phyloP scores from a whole-genome alignment of 2,329 filamentous ascomycete species.

The Apiospora rasikravindrae region DNA sequence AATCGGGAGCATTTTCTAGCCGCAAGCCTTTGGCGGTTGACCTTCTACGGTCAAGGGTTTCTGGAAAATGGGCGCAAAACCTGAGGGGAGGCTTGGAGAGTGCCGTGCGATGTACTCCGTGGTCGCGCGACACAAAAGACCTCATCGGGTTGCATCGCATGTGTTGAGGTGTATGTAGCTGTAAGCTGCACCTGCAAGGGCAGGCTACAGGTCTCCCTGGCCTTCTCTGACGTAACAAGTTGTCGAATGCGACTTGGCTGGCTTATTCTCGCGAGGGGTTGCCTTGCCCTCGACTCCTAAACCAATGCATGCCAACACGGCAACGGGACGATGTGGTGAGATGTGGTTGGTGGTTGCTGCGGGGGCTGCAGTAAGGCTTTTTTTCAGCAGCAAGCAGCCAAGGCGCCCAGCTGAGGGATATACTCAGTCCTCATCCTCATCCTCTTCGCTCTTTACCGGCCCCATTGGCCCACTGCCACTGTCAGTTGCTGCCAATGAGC shows the following conservation, averaged over 20 bases:
- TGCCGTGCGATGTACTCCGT: background rate
- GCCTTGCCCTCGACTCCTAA: background rate
- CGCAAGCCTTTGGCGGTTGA: background rate
- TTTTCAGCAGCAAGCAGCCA: background rate
- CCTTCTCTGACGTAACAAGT: background rate
- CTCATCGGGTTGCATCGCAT: background rate
- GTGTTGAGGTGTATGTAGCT: background rate
- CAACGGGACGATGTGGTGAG: background rate
- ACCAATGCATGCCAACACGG: constrained; percentile 2
- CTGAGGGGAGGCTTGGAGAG: background rate
- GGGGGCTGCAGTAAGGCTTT: constrained; percentile 5
- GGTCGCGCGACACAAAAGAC: background rate
- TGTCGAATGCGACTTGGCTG: background rate
- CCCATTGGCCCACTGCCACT: background rate
- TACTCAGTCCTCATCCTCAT: background rate
- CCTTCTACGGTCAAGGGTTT: background rate
- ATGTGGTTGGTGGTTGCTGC: background rate
- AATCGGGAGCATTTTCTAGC: background rate
- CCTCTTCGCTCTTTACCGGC: background rate
- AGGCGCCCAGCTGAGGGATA: background rate
- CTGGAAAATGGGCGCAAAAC: constrained; percentile 1
- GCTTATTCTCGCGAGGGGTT: background rate
- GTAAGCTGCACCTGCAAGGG: background rate
- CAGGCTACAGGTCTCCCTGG: background rate
- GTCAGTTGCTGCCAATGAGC: background rate